Evolutionary conservation across 306 rosid genomes (phyloP), one percentile per base, ranked within the genome.

Genomic region (Fragaria iinumae): DNA sequence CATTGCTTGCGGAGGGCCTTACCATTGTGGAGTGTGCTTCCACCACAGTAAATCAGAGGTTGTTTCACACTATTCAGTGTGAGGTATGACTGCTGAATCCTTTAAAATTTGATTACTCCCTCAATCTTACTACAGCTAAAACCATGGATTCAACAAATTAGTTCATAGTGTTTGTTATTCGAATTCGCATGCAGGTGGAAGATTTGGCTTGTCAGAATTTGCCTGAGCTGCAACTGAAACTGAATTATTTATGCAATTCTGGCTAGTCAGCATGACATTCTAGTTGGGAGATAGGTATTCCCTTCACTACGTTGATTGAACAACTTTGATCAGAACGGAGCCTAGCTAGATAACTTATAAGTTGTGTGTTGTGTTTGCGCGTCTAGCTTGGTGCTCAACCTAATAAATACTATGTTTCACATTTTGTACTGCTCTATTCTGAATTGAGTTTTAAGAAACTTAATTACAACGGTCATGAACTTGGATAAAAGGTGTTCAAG

Each of bases 31-130:
- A 17, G 36, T 84, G 76, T 66, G 4, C 76, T 49, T 79, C 84
- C 23, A 79, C 77, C 50, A 84, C 69, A 76, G 77, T 62, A 45
- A 84, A 84, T 44, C 84, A 56, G 56, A 82, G 67, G 41, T 32
- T 77, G n/a, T 50, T 81, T 72, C 84, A 87, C 77, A 69, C 75
- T 13, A 73, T 87, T 70, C 81, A 79, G 13, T 65, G 80, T 8
- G 75, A 82, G 90, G 90, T 87, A 39, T 71, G 23, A 12, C n/a
- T 38, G 2, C 12, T 34, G 23, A 5, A 64, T 56, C 43, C 8
- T 67, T 27, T 12, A 23, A 16, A 20, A 25, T 47, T 17, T 29
- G 2, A 52, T 0, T 36, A 38, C 20, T 49, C 6, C 60, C n/a
- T 17, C 11, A 0, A 16, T 50, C 16, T 71, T 50, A 5, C 14